phyloP scores from a whole-genome alignment of 179 eudicot genomes.

The Carnegiea gigantea region DNA sequence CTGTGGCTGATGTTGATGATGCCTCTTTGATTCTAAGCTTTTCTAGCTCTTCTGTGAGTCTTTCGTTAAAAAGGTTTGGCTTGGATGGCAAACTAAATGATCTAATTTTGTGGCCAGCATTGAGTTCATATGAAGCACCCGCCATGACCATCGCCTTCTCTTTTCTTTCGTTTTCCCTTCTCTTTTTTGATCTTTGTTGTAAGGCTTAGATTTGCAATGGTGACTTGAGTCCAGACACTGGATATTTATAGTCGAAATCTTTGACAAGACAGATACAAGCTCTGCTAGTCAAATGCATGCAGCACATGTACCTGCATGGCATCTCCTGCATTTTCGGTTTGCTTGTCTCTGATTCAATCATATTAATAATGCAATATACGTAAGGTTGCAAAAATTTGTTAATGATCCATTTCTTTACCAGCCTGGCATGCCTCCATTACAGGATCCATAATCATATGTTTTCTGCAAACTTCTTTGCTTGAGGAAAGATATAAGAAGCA shows the following conservation, averaged over 20 bases:
- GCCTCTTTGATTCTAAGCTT: conserved; percentile 33
- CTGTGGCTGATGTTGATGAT: conserved; percentile 32
- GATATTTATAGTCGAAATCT: background rate
- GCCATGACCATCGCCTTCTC: background rate
- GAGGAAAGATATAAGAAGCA: conserved; percentile 3
- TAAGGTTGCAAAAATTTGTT: background rate
- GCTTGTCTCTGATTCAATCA: background rate
- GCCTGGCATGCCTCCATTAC: conserved; percentile 10
- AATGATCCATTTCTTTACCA: conserved; percentile 6
- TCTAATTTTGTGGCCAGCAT: background rate
- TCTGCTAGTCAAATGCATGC: background rate
- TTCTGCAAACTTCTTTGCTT: background rate
- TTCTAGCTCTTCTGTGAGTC: conserved; percentile 28
- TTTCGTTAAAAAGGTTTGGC: conserved; percentile 27
- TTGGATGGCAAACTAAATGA: conserved; percentile 38
- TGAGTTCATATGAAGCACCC: conserved; percentile 7
- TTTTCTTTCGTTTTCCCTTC: background rate
- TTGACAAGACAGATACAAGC: conserved; percentile 2
- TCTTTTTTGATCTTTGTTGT: background rate
- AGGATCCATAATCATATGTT: background rate
- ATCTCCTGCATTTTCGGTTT: conserved; percentile 9
- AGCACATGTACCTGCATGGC: conserved; percentile 2
- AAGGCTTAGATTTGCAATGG: background rate
- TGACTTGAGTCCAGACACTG: background rate
- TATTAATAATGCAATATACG: background rate